Evolutionary conservation across 441 rosid species (phyloP), one percentile per base, ranked within the genome.

Genomic region (Mallotus repandus): DNA sequence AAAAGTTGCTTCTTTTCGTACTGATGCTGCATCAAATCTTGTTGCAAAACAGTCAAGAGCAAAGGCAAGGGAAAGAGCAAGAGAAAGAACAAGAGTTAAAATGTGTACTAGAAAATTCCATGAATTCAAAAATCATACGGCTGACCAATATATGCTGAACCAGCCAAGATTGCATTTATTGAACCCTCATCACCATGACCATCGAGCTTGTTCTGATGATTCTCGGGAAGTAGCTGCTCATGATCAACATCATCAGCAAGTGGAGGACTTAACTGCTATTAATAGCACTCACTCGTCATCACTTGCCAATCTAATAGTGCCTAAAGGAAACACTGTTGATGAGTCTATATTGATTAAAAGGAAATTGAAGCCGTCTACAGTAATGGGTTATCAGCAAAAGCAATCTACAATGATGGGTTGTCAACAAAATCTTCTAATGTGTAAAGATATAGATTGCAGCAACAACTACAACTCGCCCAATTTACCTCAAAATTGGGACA

Each of bases 11-110:
- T 43, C 45, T n/a, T 63, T 38, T 38, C 41, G 41, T 14, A 25
- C 32, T 19, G 54, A 21, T 48, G 38, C 80, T 52, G 43, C 50
- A 14, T 25, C 54, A 71, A 77, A 63, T 74, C 78, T 64, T 38
- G 53, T 45, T 21, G 82, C 67, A 68, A 81, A 76, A 9, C 85
- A 76, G 77, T 81, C 89, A 73, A 91, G 86, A 74, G 90, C 82
- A 74, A 86, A 89, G 74, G 92, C 89, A 57, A 78, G 81, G 18
- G 77, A 77, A 73, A 86, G 91, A 76, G 92, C 89, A 57, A 78
- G 81, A 38, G 77, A 77, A 73, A 87, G 90, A 78, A 90, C 89
- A 7, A 78, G 79, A 77, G 86, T 85, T 54, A 81, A 81, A 68
- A 48, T 82, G 73, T 70, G 75, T 46, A 76, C 60, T 9, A 65